Base-by-base conservation (phyloP, 371 early-diverging fungal species). In the Mortierella sp. region DNA sequence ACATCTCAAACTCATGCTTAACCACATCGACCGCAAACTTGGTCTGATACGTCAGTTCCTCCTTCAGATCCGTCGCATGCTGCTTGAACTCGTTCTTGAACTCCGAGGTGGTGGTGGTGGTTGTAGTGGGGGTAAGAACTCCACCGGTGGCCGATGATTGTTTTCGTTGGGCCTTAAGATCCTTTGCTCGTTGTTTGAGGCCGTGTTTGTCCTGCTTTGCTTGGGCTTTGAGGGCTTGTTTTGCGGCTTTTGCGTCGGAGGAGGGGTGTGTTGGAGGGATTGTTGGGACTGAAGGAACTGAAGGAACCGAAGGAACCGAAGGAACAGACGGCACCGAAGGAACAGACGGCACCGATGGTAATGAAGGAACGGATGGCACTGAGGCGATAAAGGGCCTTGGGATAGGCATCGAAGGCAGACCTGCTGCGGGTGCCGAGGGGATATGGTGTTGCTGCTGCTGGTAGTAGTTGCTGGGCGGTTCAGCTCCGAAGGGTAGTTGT, bases 41-140 rank as follows among this genome's bases (percentile, higher is more conserved):
- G 2, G 77, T 46, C 43, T 81, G 81, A 16, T 71, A 73, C 2
- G 72, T 55, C 24, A 81, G 57, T 10, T 77, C 81, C 19, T 71
- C 46, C 61, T 77, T 81, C 43, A 81, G 51, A 24, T 54, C 76
- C 4, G 34, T 48, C 19, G 75, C 71, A 28, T 79, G 80, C 14
- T 79, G 55, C 24, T 79, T 73, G 61, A 74, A 40, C n/a, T 79
- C 80, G 16, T 2, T 26, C 34, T 51, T 53, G 57, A 74, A 59
- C 61, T 59, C 61, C 3, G 50, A 50, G n/a, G 37, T 50, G 26
- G 24, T 14, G 1, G 14, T 69, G 69, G 14, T 78, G 55, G 50
- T 46, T 37, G 6, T 61, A 34, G 34, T 61, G 1, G 31, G 2
- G 19, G 34, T 31, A 31, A 31, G n/a, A n/a, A n/a, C n/a, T n/a